Evolutionary conservation across 2,329 filamentous ascomycete genomes (phyloP), one percentile per base, ranked within the genome.

Genomic region (Colletotrichum nymphaeae): DNA sequence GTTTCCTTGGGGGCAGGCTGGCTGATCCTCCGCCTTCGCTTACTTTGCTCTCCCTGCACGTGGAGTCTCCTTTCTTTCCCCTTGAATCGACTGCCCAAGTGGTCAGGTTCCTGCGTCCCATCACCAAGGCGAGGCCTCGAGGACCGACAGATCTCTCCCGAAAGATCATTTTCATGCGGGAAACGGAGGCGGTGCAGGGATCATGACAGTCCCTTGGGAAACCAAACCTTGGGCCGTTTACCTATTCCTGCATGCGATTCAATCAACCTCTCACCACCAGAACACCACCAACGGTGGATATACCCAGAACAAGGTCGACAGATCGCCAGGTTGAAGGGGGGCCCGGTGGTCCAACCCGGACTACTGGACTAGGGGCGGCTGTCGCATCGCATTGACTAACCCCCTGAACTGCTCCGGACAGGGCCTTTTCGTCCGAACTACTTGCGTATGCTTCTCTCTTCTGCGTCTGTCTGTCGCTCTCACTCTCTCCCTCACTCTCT

Each of bases 381-480:
- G 67, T 65, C 55, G 70, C 60, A 73, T 70, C 71, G 71, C 67
- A 73, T 73, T 73, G 67, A 73, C 67, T 42, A 53, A 42, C 32
- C 53, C 71, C 67, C 69, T 70, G 70, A 65, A 22, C 42, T 49
- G 42, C 46, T 49, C 46, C 46, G 32, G 67, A 60, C 67, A 73
- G 55, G 70, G 67, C 55, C 32, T 65, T 35, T 65, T 73, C 70
- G 70, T 73, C 70, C 70, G 67, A 73, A 73, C 70, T 70, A 72
- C 53, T 32, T 59, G 69, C 65, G 67, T 65, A 59, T 69, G 70
- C 66, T 73, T 58, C 35, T 37, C 56, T 60, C 19, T 63, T 22
- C 22, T 46, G 16, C 53, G 22, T 63, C 32, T 56, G 32, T 35
- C 32, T 35, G 32, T 35, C 32, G 4, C 37, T 42, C 37, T 19